Base-by-base conservation (phyloP, 768 basidiomycete species). In the Nidularia sp. region DNA sequence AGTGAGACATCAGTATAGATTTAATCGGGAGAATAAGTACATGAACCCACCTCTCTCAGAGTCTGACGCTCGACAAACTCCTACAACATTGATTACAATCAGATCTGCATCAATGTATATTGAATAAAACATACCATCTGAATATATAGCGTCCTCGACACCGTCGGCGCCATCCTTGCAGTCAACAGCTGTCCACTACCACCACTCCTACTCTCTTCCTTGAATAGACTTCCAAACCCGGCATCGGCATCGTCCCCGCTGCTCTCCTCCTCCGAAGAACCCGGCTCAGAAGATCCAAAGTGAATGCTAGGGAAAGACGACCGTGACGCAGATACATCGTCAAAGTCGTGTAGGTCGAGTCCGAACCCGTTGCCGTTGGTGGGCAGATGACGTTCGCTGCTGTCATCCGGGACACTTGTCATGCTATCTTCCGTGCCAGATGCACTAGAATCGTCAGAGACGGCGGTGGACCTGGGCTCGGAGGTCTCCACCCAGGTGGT, bases 51-150 rank as follows among this genome's bases (percentile, higher is more conserved):
- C 78, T 97, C 94, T 66, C 81, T 84, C 62, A 98, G 66, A 0
- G 94, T 98, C 70, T 96, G 93, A 22, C 88, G 79, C 65, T 93
- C 92, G 6, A 93, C 92, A 59, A 90, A 94, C 68, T 93, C 92
- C 89, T 92, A 59, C 1, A 48, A 46, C 48, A 22, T 9, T 34
- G 1, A 29, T 29, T 3, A 15, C 50, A 32, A 43, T 8, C 13
- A 45, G 9, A 6, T 39, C 42, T 43, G 34, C 18, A 45, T 7
- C n/a, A 7, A 25, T 29, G n/a, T 22, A 32, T 34, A 3, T 25
- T 7, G 45, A 45, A 34, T 15, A 29, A 5, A n/a, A 47, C 73
- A 34, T 36, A 88, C 91, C 94, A 98, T 98, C 66, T 96, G 93
- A 49, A 98, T 98, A 62, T 96, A 98, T 15, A 97, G 70, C 6